These are phyloP conservation scores for Miscanthus lutarioriparius DNA, from an alignment of 176 grass and related monocot species.

Conservation along the genomic window DNA sequence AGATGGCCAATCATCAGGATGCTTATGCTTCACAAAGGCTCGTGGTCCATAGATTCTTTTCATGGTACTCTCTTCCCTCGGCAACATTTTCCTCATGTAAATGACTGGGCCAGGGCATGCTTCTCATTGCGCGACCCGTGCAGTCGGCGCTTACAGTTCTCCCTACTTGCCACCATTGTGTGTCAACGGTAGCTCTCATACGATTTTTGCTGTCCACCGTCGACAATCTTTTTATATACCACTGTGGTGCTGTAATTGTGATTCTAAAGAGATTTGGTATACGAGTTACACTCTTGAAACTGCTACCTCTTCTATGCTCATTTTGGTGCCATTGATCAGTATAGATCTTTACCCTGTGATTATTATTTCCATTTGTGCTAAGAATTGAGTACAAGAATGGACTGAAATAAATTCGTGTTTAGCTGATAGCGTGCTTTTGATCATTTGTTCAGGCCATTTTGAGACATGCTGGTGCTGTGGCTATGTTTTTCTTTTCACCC, in stretches of 20 bases:
- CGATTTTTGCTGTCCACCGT: not conserved
- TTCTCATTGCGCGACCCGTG: not conserved
- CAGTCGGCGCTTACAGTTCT: constrained; percentile 19
- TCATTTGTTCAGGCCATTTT: not conserved
- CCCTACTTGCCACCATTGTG: not conserved
- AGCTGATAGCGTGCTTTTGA: not conserved
- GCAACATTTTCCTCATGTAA: constrained; percentile 16
- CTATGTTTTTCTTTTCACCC: not conserved
- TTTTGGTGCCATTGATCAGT: constrained; percentile 20
- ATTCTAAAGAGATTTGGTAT: constrained; percentile 15
- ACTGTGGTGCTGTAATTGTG: constrained; percentile 39
- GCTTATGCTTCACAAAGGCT: constrained; percentile 63
- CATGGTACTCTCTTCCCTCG: not conserved
- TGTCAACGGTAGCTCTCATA: constrained; percentile 6
- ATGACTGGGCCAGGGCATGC: constrained; percentile 6
- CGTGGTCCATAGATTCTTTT: constrained; percentile 54
- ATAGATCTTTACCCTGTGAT: not conserved
- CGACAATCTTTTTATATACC: constrained; percentile 22
- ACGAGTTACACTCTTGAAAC: constrained; percentile 9
- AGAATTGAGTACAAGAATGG: not conserved
- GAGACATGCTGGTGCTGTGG: not conserved
- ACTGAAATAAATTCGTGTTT: not conserved
- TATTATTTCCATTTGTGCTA: constrained; percentile 4
- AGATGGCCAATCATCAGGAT: constrained; percentile 49
- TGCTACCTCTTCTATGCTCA: not conserved